Evolutionary conservation across 1,284 basidiomycete species (phyloP), one percentile per base, ranked within the genome.

Genomic region (Rhodotorula mucilaginosa): DNA sequence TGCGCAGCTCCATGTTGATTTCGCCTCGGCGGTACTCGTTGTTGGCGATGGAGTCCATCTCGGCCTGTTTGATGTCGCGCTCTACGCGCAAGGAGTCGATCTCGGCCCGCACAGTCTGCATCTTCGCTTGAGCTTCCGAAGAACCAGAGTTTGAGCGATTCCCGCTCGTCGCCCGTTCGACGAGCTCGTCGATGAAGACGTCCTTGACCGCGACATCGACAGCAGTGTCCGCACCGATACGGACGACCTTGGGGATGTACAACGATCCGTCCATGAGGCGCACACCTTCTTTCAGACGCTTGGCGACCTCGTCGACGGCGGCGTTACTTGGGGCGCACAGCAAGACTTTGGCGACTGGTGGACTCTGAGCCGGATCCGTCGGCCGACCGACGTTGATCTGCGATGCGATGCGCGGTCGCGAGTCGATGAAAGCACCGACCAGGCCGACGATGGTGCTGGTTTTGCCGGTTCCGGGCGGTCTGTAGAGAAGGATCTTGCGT

Each of bases 321-420:
- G 97, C 97, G 81, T 99, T 99, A 84, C 92, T 96, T 1, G 97
- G 97, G 0, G 97, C 97, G 79, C 97, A 99, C 44, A 99, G 85
- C 23, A 99, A 86, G 59, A 99, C 84, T 80, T 97, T 97, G 70
- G 87, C 70, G 15, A 76, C 71, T 8, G 79, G 73, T 10, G 70
- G 67, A 8, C 83, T 4, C 84, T 81, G 3, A 84, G 80, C n/a
- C 82, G 82, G 67, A 13, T 52, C 44, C 46, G 73, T 69, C 16
- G 68, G 59, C 12, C 66, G 58, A 56, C 74, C 74, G 29, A 68
- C 70, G 26, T 31, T 47, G 70, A 74, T 68, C n/a, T 69, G 70
- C 2, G 62, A 64, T 10, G 76, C 69, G 29, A 63, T 62, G 47
- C 73, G 70, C 16, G 72, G 65, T 6, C 71, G 68, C n/a, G 65